Evolutionary conservation across 495 filamentous ascomycete genomes (phyloP).

Genomic region (Talaromyces ruber): DNA sequence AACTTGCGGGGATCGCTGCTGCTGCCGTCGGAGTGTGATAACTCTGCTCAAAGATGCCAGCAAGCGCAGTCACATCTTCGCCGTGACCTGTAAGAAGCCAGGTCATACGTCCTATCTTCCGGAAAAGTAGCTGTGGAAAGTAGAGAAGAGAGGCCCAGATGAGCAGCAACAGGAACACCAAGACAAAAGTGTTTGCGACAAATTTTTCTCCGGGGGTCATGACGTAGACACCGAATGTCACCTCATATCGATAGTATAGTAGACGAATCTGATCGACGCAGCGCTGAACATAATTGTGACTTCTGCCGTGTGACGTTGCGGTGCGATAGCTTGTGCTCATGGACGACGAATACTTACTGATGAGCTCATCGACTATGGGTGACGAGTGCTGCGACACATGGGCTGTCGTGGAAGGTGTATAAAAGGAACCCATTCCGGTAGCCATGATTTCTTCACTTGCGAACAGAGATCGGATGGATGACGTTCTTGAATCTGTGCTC

Average conservation of each 20-base stretch:
- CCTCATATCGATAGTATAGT: constrained; percentile 70
- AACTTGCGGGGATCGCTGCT: not conserved
- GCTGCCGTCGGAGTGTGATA: not conserved
- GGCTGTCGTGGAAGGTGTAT: constrained; percentile 23
- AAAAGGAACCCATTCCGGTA: constrained; percentile 32
- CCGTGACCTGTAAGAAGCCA: constrained; percentile 36
- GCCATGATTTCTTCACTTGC: constrained; percentile 14
- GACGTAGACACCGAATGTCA: constrained; percentile 67
- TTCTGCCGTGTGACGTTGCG: constrained; percentile 10
- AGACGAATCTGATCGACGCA: constrained; percentile 47
- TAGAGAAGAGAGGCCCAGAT: constrained; percentile 31
- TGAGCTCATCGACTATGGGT: constrained; percentile 27
- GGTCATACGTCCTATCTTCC: constrained; percentile 25
- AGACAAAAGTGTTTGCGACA: constrained; percentile 49
- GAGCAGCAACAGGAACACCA: constrained; percentile 24
- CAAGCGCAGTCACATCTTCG: constrained; percentile 19
- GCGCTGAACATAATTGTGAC: constrained; percentile 21
- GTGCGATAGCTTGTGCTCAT: constrained; percentile 14
- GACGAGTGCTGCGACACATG: constrained; percentile 25
- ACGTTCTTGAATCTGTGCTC: not conserved
- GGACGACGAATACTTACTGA: constrained; percentile 27
- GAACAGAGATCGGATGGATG: not conserved
- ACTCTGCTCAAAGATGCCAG: constrained; percentile 20
- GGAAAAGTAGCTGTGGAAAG: constrained; percentile 30
- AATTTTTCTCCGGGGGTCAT: constrained; percentile 63